Conservation (phyloP, 2,329 filamentous ascomycete genomes). For the Blastomyces silverae region DNA sequence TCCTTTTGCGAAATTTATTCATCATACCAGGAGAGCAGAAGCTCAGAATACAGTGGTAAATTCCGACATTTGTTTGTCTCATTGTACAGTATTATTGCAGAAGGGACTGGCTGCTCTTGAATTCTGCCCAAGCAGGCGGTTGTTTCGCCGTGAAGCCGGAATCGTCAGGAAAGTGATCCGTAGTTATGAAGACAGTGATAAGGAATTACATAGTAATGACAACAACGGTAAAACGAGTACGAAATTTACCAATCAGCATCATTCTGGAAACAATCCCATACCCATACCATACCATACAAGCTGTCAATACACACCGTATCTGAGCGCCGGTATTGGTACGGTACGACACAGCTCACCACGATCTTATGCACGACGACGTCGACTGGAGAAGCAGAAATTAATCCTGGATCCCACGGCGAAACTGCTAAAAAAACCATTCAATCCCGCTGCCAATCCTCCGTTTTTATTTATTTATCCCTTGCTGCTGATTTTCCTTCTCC, state of each 20-base stretch:
- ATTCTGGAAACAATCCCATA: background rate
- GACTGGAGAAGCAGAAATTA: background rate
- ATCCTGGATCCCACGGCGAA: constrained; percentile 6
- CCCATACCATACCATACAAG: background rate
- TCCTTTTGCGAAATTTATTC: background rate
- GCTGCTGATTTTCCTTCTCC: constrained; percentile 4
- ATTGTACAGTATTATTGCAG: no score
- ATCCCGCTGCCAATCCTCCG: background rate
- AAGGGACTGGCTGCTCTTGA: background rate
- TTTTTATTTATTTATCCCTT: constrained; percentile 8
- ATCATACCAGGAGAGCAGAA: background rate
- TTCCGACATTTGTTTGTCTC: no score
- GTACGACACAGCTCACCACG: background rate
- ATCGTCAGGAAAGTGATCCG: no score
- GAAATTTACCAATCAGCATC: background rate
- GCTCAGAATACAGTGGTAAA: background rate
- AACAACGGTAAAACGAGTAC: background rate
- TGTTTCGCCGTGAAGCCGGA: no score
- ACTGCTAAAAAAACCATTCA: background rate
- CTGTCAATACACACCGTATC: constrained; percentile 6
- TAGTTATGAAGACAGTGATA: no score
- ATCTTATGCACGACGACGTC: constrained; percentile 12
- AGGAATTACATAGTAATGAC: no score
- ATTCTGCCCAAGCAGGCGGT: background rate
- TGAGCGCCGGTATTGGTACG: constrained; percentile 2